These are phyloP conservation scores for Gossypium anomalum DNA, from an alignment of 345 rosid genomes.

Conservation along the genomic window DNA sequence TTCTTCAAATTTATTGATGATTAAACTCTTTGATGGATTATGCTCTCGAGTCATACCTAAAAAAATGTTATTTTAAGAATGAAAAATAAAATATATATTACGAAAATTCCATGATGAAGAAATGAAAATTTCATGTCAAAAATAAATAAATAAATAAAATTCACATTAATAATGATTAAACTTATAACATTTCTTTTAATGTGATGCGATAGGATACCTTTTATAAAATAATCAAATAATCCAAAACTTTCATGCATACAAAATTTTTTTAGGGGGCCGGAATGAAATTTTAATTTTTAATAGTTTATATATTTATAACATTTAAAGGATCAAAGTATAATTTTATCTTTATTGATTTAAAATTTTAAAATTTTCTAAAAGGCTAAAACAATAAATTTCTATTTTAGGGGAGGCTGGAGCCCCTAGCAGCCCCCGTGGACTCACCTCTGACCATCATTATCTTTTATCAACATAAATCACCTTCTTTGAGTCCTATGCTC, in stretches of 20 bases:
- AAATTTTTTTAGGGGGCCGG: too few species aligned
- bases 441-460: neutral
- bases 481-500: neutral
- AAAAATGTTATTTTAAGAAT: neutral
- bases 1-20: neutral
- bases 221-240: neutral
- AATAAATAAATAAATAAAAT: neutral
- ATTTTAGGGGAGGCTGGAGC: too few species aligned
- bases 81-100: neutral
- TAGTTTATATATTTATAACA: too few species aligned
- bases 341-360: too few species aligned
- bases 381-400: too few species aligned
- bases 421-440: too few species aligned
- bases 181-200: neutral
- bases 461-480: neutral
- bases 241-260: neutral
- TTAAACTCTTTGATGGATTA: neutral
- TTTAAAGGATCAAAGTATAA: too few species aligned
- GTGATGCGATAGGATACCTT: neutral
- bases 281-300: too few species aligned
- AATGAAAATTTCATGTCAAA: neutral
- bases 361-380: too few species aligned
- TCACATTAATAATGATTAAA: neutral
- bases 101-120: too few species aligned
- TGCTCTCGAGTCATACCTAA: neutral